Percentiles rank a stretch among this genome's conserved stretches.
Evolutionary conservation across 352 stramenopile species (phyloP).

Genomic region (Phytophthora boehmeriae): DNA sequence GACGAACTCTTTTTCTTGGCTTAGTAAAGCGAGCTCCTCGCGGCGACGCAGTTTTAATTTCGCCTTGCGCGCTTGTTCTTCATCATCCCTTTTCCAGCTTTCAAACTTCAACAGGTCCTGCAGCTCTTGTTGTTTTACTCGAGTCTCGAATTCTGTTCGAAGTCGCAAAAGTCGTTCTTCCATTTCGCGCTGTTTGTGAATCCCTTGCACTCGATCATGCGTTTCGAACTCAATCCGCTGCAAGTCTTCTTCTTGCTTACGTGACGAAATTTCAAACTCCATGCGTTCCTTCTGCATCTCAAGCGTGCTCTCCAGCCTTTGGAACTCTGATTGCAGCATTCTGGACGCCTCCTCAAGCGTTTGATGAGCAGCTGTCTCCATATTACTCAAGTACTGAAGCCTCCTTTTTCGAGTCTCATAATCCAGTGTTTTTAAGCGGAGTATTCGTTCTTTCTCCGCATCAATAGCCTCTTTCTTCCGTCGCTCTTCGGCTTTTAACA

Average conservation of each 20-base stretch:
- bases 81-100: constrained; percentile 75
- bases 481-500: constrained; percentile 69
- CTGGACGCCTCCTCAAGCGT: constrained; percentile 67
- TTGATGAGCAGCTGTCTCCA: constrained; percentile 68
- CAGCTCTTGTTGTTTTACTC: constrained; percentile 74
- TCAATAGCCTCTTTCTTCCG: constrained; percentile 60
- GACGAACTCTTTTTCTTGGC: constrained; percentile 60
- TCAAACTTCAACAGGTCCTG: constrained; percentile 73
- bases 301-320: constrained; percentile 58
- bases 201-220: constrained; percentile 59
- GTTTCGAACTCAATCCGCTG: constrained; percentile 76
- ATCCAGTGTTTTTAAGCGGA: constrained; percentile 75
- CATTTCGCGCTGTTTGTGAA: constrained; percentile 66
- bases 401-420: constrained; percentile 67
- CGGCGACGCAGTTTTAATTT: constrained; percentile 40
- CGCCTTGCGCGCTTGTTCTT: constrained; percentile 41
- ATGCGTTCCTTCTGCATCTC: constrained; percentile 62
- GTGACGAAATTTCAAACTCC: constrained; percentile 73
- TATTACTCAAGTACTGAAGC: constrained; percentile 60
- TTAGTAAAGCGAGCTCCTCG: constrained; percentile 50
- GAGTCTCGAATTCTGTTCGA: constrained; percentile 72
- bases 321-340: constrained; percentile 67
- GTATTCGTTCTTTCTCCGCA: constrained; percentile 67
- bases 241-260: constrained; percentile 79
- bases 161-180: constrained; percentile 72